A percentile compares a stretch with the other conserved stretches of the same genome.
These are phyloP conservation scores for Thelephora aurantiotincta DNA, from an alignment of 768 basidiomycete species.

Conservation along the genomic window DNA sequence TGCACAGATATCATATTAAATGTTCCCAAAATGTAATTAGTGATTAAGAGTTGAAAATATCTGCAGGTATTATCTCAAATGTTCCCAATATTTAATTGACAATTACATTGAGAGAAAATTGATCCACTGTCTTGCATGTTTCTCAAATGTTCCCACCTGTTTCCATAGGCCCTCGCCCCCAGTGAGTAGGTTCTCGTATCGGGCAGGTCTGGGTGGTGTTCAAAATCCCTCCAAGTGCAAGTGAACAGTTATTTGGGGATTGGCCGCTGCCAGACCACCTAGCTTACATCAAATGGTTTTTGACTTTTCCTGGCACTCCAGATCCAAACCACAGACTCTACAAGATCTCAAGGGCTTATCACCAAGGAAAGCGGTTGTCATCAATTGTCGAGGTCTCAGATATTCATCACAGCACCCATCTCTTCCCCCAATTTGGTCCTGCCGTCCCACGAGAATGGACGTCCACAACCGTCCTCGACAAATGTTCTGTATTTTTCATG, in stretches of 20 bases:
- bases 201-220: slow-evolving; percentile 15
- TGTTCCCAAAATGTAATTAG: too few relatives aligned
- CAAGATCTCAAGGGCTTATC: slow-evolving; percentile 8
- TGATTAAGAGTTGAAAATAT: too few relatives aligned
- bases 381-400: slow-evolving; percentile 13
- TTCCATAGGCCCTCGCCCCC: too few relatives aligned
- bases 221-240: slow-evolving; percentile 5
- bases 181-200: slow-evolving; percentile 17
- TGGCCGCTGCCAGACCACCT: slow-evolving; percentile 8
- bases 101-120: too few relatives aligned
- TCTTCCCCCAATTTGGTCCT: slow-evolving; percentile 19
- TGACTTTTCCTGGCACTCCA: slow-evolving; percentile 7
- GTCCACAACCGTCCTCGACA: slow-evolving; percentile 18
- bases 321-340: slow-evolving; percentile 14
- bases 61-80: too few relatives aligned
- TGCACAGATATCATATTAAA: too few relatives aligned
- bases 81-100: too few relatives aligned
- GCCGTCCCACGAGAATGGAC: slow-evolving; percentile 18
- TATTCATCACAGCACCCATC: slow-evolving; percentile 17
- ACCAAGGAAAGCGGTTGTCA: slow-evolving; percentile 5
- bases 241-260: slow-evolving; percentile 1
- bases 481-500: slow-evolving; percentile 16
- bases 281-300: slow-evolving; percentile 19
- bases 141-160: too few relatives aligned
- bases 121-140: too few relatives aligned